Evolutionary conservation across 306 rosid species (phyloP), one percentile per base, ranked within the genome.

Genomic region (Ormosia semicastrata): DNA sequence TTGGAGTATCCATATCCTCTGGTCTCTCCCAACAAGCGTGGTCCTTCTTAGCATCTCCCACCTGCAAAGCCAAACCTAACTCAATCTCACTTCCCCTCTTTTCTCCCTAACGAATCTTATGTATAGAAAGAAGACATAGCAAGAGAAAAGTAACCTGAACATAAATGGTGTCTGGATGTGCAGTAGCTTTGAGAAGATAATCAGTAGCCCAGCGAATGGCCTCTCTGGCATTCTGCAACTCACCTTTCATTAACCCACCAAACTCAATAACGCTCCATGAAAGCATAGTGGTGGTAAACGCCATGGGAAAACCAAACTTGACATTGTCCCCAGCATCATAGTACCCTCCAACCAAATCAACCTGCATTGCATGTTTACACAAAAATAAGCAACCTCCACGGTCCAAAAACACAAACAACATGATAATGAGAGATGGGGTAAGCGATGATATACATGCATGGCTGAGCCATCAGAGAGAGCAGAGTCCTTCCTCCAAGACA

Each of bases 21-120:
- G 98, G 98, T 60, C 98, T 89, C 88, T 95, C 98, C 98, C 98
- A 95, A 73, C 98, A 95, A 75, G 94, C 89, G 33, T 95, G 98
- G 79, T 95, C 98, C 82, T 82, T 87, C 73, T 81, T 91, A 13
- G 97, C 98, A 82, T 95, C 94, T 6, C 98, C 98, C 62, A 94
- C 98, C 98, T 94, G 4, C 69, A 76, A 84, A 81, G 2, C 9
- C 37, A 8, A 77, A 50, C 50, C 67, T 32, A 50, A 15, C 3
- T 30, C n/a, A 54, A 63, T 24, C 52, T 49, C 10, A 68, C 2
- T 67, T 75, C 39, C 77, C 2, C 3, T 43, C 15, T 52, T 71
- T 66, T 60, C 14, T 73, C 36, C 57, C 37, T 6, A 14, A 63
- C 14, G 24, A 34, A 63, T 18, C 36, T 8, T 7, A 5, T 4